phyloP scores from a whole-genome alignment of 805 yeast genomes.

The Ascoidea rubescens region DNA sequence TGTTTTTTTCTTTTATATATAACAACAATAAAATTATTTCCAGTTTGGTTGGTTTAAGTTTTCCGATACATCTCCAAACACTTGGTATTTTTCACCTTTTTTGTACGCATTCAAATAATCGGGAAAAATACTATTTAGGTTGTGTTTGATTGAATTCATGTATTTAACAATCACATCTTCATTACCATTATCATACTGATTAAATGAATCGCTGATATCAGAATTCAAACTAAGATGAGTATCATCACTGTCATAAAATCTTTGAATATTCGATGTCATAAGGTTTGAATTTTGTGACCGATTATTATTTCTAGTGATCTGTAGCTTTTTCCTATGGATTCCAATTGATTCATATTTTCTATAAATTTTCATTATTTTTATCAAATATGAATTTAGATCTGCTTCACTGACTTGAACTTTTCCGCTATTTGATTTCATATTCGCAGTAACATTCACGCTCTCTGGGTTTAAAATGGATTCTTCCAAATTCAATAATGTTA shows the following conservation, averaged over 20 bases:
- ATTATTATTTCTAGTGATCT: too few relatives aligned
- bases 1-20: too few relatives aligned
- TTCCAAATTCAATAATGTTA: background rate
- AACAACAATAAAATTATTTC: too few relatives aligned
- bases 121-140: background rate
- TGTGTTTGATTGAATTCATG: background rate
- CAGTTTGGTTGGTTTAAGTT: too few relatives aligned
- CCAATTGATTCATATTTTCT: background rate
- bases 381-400: background rate
- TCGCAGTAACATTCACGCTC: background rate
- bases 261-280: too few relatives aligned
- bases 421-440: background rate
- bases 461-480: background rate
- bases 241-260: background rate
- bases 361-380: too few relatives aligned
- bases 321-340: too few relatives aligned
- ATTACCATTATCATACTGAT: background rate
- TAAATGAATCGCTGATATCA: background rate
- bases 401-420: background rate
- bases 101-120: slow-evolving; percentile 3
- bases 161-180: background rate
- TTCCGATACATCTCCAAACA: background rate
- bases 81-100: background rate
- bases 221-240: too few relatives aligned
- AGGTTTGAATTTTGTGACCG: background rate